Conservation (phyloP, 2,329 filamentous ascomycete genomes). For the Penicillium paneum region DNA sequence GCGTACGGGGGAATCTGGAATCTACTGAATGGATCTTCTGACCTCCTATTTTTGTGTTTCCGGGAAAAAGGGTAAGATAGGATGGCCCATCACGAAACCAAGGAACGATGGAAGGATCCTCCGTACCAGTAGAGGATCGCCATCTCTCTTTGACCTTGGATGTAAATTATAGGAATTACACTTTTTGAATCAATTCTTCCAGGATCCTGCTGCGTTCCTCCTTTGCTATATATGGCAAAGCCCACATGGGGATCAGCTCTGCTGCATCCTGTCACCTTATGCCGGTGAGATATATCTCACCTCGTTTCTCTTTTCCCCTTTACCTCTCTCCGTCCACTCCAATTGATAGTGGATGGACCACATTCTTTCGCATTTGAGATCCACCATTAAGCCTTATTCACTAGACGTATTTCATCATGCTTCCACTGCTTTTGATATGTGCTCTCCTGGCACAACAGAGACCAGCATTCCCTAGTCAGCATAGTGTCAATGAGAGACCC, state of each 20-base stretch:
- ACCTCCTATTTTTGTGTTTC: background rate
- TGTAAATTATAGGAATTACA: background rate
- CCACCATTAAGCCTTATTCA: background rate
- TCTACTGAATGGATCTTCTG: background rate
- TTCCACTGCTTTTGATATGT: background rate
- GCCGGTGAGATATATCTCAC: background rate
- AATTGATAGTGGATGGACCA: background rate
- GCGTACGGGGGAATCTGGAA: background rate
- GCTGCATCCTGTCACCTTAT: background rate
- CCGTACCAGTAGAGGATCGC: slow-evolving; percentile 1
- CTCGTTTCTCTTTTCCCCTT: background rate
- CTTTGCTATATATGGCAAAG: background rate
- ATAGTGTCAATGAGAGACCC: background rate
- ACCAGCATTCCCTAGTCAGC: background rate
- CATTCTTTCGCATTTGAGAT: background rate
- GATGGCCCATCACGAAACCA: background rate
- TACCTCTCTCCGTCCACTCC: background rate
- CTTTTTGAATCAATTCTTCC: background rate
- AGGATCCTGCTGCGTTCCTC: background rate
- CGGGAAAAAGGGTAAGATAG: background rate
- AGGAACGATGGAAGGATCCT: background rate
- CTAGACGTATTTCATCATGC: background rate
- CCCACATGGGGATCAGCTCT: background rate
- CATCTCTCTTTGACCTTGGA: background rate
- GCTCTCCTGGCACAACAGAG: background rate